phyloP scores from a whole-genome alignment of 495 filamentous ascomycete genomes.

The Trichocladium uniseriatum region DNA sequence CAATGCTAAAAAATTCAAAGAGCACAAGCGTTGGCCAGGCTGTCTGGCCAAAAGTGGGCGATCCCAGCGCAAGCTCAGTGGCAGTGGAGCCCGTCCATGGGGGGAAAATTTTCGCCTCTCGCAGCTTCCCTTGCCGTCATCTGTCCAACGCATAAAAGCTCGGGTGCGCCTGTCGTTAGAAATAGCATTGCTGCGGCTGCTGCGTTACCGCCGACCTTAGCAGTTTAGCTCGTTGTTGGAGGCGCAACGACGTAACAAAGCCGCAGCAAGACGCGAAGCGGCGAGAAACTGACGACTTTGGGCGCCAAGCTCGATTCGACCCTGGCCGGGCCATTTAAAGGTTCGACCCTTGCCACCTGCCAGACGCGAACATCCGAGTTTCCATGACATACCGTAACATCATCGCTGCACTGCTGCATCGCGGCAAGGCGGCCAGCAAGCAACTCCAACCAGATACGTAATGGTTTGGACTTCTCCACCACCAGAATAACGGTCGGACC shows the following conservation, averaged over 20 bases:
- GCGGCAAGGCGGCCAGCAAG: slow-evolving; percentile 4
- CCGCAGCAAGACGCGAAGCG: slow-evolving; percentile 14
- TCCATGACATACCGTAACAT: slow-evolving; percentile 31
- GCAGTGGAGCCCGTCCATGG: background rate
- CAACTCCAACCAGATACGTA: slow-evolving; percentile 23
- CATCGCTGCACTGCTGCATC: slow-evolving; percentile 11
- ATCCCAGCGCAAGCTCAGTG: background rate
- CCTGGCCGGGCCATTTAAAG: background rate
- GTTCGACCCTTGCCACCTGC: slow-evolving; percentile 3
- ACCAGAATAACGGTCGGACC: background rate
- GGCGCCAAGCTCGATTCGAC: slow-evolving; percentile 6
- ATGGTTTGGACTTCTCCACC: slow-evolving; percentile 20
- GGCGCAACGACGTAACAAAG: background rate
- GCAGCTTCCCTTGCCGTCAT: background rate
- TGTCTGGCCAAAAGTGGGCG: background rate
- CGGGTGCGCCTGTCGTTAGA: no score
- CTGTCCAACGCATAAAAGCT: no score
- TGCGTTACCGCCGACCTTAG: background rate
- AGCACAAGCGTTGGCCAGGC: background rate
- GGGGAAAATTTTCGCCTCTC: background rate
- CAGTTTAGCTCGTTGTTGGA: no score
- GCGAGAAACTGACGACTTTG: slow-evolving; percentile 22
- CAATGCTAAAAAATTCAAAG: background rate
- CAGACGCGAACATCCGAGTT: slow-evolving; percentile 17
- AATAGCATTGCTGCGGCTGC: no score